A percentile compares a stretch with the other conserved stretches of the same genome.
Evolutionary conservation across 139 green algal species (phyloP).

Genomic region (Volvox africanus): DNA sequence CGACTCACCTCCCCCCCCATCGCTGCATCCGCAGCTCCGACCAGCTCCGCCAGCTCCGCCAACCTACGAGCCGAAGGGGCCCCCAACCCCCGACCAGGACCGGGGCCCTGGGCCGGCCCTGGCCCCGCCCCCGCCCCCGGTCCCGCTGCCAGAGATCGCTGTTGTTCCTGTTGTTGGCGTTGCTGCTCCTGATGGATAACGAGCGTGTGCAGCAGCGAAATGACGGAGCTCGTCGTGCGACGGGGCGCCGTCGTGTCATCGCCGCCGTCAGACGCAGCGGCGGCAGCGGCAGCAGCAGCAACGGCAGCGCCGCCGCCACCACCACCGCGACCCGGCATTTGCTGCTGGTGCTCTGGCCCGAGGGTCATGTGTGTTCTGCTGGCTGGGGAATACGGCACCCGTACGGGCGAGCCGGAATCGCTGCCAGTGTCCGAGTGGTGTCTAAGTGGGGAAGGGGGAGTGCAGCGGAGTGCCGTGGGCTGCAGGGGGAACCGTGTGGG

Average conservation of each 20-base stretch:
- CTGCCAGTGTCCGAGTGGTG: slow-evolving; percentile 28
- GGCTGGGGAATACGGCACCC: neutral
- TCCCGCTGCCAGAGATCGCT: neutral
- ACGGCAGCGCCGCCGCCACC: neutral
- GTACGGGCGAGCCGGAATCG: slow-evolving; percentile 10
- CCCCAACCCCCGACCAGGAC: too few relatives aligned
- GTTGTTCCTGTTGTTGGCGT: slow-evolving; percentile 8
- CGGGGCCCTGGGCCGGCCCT: neutral
- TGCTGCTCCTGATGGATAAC: slow-evolving; percentile 27
- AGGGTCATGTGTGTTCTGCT: neutral
- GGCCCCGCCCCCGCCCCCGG: neutral
- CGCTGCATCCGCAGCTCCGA: neutral
- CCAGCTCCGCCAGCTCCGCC: neutral
- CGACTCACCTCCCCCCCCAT: slow-evolving; percentile 12
- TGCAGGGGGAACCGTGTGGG: neutral
- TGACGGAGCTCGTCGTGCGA: neutral
- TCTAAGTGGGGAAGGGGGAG: slow-evolving; percentile 2
- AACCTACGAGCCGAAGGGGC: neutral
- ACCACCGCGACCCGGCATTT: neutral
- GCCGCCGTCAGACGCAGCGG: neutral
- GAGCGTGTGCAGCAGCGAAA: slow-evolving; percentile 35
- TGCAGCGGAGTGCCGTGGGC: neutral
- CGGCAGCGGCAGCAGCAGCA: neutral
- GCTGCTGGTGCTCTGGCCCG: neutral
- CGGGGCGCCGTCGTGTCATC: neutral